Base-by-base conservation (phyloP, 2,329 filamentous ascomycete genomes). In the Claviceps sp. region DNA sequence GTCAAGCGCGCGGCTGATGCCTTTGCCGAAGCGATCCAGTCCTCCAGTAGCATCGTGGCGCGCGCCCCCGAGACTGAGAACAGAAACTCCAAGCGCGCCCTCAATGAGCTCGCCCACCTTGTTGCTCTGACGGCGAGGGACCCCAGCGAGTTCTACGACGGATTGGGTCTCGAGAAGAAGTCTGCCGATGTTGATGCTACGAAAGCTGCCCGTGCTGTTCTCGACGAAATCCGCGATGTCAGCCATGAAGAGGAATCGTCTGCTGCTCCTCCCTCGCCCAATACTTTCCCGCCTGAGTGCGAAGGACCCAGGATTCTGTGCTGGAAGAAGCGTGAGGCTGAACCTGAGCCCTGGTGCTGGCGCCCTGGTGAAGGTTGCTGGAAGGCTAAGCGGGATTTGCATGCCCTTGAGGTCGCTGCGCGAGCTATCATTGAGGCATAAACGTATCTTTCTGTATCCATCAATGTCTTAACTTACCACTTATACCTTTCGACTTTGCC, bases 291-390 rank as follows among this genome's bases (percentile, higher is more conserved):
- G 18, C 41, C 47, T 20, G 47, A 34, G 50, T 53, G 52, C 48
- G 44, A 48, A n/a, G 52, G 52, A 9, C 48, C 48, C 18, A 30
- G 42, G 11, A 48, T 53, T 38, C n/a, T 53, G 26, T 53, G 52
- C 48, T 53, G 48, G 52, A 53, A 53, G 51, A 53, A 53, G 41
- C 53, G 56, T 26, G 52, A 59, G 34, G 55, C 47, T 30, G 34
- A 47, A 9, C 54, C 59, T 24, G 57, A 54, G 52, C 57, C 59
- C 24, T 62, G 61, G 53, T 73, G 70, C 60, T 57, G 61, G 56
- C 59, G 61, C 38, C 45, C 50, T 40, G 72, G 73, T 53, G 61
- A 70, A 57, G 57, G 64, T 20, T 76, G 74, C 67, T 67, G 65
- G 65, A 67, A 63, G 56, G 70, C 67, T 53, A 65, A 65, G 58